A percentile compares a stretch with the other conserved stretches of the same genome.
Evolutionary conservation across 768 basidiomycete species (phyloP).

Genomic region (Rhodotorula diobovata): DNA sequence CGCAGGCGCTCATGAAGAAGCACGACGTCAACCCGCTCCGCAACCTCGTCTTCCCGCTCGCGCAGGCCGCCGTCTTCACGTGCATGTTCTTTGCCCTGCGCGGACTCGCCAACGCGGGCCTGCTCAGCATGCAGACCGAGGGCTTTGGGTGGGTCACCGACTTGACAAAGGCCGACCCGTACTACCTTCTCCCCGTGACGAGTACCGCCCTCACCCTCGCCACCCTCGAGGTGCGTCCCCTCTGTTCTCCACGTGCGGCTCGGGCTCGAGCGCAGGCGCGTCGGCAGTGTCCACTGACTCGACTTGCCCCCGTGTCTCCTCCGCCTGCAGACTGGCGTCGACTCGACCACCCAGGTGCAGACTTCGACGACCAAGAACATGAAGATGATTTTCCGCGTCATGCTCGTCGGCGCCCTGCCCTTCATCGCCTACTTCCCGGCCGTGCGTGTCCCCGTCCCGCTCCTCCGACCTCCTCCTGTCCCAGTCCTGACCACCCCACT

Average conservation of each 20-base stretch:
- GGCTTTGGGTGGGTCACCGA: slow-evolving; percentile 71
- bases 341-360: slow-evolving; percentile 50
- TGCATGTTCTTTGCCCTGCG: slow-evolving; percentile 78
- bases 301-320: too few species aligned
- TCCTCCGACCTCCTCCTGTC: neutral
- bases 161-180: slow-evolving; percentile 72
- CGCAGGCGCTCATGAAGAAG: slow-evolving; percentile 58
- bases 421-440: slow-evolving; percentile 61
- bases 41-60: slow-evolving; percentile 57
- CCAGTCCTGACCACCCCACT: neutral
- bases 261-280: neutral
- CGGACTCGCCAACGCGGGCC: slow-evolving; percentile 63
- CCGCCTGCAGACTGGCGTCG: slow-evolving; percentile 54
- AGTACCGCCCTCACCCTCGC: slow-evolving; percentile 60
- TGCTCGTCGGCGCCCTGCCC: slow-evolving; percentile 56
- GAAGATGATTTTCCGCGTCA: slow-evolving; percentile 62
- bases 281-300: too few species aligned
- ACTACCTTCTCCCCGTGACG: slow-evolving; percentile 64
- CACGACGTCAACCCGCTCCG: slow-evolving; percentile 62
- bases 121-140: slow-evolving; percentile 70
- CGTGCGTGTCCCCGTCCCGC: slow-evolving; percentile 52
- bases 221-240: slow-evolving; percentile 61
- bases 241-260: neutral
- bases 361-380: slow-evolving; percentile 57
- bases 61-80: slow-evolving; percentile 72